These are phyloP conservation scores for Cucurbita moschata DNA, from an alignment of 306 rosid genomes.

Conservation along the genomic window DNA sequence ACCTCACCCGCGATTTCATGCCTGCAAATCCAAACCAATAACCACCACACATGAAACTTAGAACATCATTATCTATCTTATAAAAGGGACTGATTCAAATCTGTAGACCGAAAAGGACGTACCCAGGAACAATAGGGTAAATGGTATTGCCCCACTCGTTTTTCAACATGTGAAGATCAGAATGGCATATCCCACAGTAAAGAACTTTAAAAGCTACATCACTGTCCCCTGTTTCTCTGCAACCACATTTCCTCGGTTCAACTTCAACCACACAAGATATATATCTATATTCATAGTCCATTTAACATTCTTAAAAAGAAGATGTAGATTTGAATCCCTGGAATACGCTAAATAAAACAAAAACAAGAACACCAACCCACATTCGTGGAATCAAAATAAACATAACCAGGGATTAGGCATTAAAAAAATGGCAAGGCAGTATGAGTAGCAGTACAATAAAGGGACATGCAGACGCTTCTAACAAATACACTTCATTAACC, in stretches of 20 bases:
- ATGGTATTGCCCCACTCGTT: neutral
- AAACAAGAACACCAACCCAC: no score
- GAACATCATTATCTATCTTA: neutral
- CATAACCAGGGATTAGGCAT: no score
- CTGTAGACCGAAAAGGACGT: neutral
- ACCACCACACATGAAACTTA: neutral
- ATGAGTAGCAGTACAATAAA: no score
- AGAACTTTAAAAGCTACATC: slow-evolving; percentile 7
- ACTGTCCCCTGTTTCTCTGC: slow-evolving; percentile 16
- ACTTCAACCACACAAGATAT: neutral
- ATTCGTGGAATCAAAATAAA: no score
- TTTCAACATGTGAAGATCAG: slow-evolving; percentile 14
- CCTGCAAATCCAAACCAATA: neutral
- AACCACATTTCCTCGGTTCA: neutral
- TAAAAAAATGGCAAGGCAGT: no score
- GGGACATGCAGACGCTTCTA: neutral
- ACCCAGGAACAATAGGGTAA: slow-evolving; percentile 9
- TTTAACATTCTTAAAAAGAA: no score
- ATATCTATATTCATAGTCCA: neutral
- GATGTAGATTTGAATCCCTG: no score
- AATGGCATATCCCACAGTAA: slow-evolving; percentile 18
- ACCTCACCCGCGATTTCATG: slow-evolving; percentile 12
- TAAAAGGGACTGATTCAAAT: neutral
- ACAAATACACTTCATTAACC: neutral
- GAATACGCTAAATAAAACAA: no score